Evolutionary conservation across 2,329 filamentous ascomycete species (phyloP).

Genomic region (Pseudocercospora musae): DNA sequence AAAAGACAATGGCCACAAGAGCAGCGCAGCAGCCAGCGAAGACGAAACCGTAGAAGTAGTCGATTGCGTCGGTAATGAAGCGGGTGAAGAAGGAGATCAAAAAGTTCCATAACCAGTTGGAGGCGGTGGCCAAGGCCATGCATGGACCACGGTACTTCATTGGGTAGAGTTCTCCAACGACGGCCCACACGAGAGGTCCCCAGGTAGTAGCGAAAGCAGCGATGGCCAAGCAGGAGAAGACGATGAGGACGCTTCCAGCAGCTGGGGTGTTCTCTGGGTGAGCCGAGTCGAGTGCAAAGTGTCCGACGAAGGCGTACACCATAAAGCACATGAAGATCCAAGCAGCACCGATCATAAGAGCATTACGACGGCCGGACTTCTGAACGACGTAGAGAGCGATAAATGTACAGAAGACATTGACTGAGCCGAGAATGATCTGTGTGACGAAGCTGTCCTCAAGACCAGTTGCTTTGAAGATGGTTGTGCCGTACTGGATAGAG

Average conservation of each 20-base stretch:
- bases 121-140: slow-evolving; percentile 46
- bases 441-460: slow-evolving; percentile 45
- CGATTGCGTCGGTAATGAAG: slow-evolving; percentile 39
- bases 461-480: slow-evolving; percentile 40
- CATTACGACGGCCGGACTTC: slow-evolving; percentile 48
- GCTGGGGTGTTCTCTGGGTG: slow-evolving; percentile 23
- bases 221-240: slow-evolving; percentile 39
- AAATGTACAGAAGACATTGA: slow-evolving; percentile 50
- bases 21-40: slow-evolving; percentile 39
- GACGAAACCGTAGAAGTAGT: slow-evolving; percentile 41
- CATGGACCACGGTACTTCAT: slow-evolving; percentile 41
- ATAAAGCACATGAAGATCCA: slow-evolving; percentile 57
- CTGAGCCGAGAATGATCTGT: slow-evolving; percentile 46
- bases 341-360: slow-evolving; percentile 46
- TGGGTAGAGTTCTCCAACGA: slow-evolving; percentile 37
- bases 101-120: slow-evolving; percentile 41
- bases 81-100: slow-evolving; percentile 39
- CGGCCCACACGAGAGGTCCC: slow-evolving; percentile 36
- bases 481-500: slow-evolving; percentile 34
- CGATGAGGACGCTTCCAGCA: slow-evolving; percentile 35
- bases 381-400: slow-evolving; percentile 49
- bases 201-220: slow-evolving; percentile 37
- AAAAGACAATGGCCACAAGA: slow-evolving; percentile 36
- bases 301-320: slow-evolving; percentile 47
- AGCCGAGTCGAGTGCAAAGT: slow-evolving; percentile 26